Evolutionary conservation across 257 asterid species (phyloP), one percentile per base, ranked within the genome.

Genomic region (Catharanthus roseus): DNA sequence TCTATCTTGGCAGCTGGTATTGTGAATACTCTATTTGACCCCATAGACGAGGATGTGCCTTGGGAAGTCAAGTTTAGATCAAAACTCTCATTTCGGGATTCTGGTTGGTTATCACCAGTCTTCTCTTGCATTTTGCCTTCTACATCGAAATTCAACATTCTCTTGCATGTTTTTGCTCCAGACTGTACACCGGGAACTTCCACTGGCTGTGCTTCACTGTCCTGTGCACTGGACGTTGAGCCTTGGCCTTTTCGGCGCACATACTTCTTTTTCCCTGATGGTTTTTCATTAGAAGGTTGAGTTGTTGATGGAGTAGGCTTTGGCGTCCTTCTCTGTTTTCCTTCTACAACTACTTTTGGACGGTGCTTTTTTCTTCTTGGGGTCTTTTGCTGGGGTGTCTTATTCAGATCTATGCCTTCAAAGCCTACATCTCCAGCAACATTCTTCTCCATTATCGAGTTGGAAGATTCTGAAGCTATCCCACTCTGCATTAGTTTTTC

Each of bases 341-440:
- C 89, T 86, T 91, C 97, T 38, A 75, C 81, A 6, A 91, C 82
- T 50, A 95, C 99, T 84, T 95, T 95, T 1, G 99, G 97, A 60
- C 95, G 80, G 82, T 88, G 95, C 80, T 95, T 95, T 74, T 84
- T 86, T 78, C 96, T 88, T 80, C 77, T 91, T 54, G 89, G 95
- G 45, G 90, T 50, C 75, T 80, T 91, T 49, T 66, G 85, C 62
- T 73, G 85, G 61, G 96, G 99, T 13, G 97, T 88, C 81, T 81
- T 81, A 86, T 85, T 89, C 54, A 83, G 82, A 80, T 89, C 95
- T 61, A 88, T 85, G 26, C 80, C 96, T 67, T 67, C 85, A 18
- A 71, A 44, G 72, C 69, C 77, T 74, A 69, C 75, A 23, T 67
- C 81, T 33, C 70, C 87, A 33, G 44, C 44, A 56, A 65, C 34